Evolutionary conservation across 1,284 basidiomycete species (phyloP).

Genomic region (Naganishia sp.): DNA sequence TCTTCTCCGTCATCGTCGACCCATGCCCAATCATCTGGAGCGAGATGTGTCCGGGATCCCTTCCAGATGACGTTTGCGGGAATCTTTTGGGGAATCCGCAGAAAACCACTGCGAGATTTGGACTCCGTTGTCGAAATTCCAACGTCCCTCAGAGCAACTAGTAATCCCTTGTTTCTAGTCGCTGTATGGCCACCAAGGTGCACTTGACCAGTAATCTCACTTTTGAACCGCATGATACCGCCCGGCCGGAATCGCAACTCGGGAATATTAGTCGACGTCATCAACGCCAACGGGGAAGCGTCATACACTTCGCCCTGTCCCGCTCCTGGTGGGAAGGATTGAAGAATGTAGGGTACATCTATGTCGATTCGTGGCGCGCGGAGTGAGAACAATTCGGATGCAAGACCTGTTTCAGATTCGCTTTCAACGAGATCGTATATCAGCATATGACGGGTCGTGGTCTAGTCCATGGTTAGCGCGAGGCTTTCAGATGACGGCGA

Average conservation of each 20-base stretch:
- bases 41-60: neutral
- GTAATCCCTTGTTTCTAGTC: slow-evolving; percentile 36
- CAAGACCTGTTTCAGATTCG: slow-evolving; percentile 50
- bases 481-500: neutral
- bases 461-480: slow-evolving; percentile 55
- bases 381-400: slow-evolving; percentile 36
- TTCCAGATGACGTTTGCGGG: slow-evolving; percentile 15
- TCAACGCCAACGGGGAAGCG: slow-evolving; percentile 67
- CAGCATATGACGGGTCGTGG: slow-evolving; percentile 73
- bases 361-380: slow-evolving; percentile 51
- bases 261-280: slow-evolving; percentile 59
- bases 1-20: slow-evolving; percentile 40
- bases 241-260: slow-evolving; percentile 41
- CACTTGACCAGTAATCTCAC: slow-evolving; percentile 55
- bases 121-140: neutral
- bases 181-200: slow-evolving; percentile 58
- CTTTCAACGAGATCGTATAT: slow-evolving; percentile 69
- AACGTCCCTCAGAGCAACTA: slow-evolving; percentile 44
- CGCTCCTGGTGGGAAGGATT: slow-evolving; percentile 60
- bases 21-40: slow-evolving; percentile 40
- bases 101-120: neutral
- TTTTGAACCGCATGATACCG: slow-evolving; percentile 20
- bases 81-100: slow-evolving; percentile 8
- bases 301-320: slow-evolving; percentile 73
- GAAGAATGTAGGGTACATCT: slow-evolving; percentile 18